These are phyloP conservation scores for Pestalotiopsis fici DNA, from an alignment of 2,329 filamentous ascomycete genomes.

Conservation along the genomic window DNA sequence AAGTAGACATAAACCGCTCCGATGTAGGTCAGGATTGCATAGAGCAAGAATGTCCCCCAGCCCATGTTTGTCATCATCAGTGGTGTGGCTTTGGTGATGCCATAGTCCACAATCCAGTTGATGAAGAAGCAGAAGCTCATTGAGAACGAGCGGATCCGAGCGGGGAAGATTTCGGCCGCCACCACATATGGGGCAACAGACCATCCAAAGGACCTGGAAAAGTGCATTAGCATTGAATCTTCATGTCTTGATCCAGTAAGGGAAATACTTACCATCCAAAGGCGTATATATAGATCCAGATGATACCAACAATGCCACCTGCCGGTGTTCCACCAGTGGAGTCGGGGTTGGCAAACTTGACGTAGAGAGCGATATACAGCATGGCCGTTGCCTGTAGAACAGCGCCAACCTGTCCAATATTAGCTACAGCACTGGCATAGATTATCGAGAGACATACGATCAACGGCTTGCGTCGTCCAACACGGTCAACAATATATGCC, in stretches of 20 bases:
- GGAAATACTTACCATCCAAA: slow-evolving; percentile 25
- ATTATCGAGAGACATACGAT: slow-evolving; percentile 11
- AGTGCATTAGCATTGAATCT: background rate
- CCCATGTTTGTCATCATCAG: slow-evolving; percentile 36
- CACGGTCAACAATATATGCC: slow-evolving; percentile 30
- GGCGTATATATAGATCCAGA: slow-evolving; percentile 33
- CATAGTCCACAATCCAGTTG: slow-evolving; percentile 34
- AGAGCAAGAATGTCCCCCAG: slow-evolving; percentile 36
- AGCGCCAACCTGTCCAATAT: slow-evolving; percentile 21
- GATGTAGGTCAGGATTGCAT: slow-evolving; percentile 33
- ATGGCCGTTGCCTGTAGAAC: slow-evolving; percentile 29
- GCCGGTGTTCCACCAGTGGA: slow-evolving; percentile 32
- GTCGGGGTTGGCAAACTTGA: slow-evolving; percentile 33
- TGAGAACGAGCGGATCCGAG: slow-evolving; percentile 29
- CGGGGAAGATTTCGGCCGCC: slow-evolving; percentile 33
- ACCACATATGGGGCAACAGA: slow-evolving; percentile 27
- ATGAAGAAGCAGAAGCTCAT: slow-evolving; percentile 29
- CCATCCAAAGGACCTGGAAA: slow-evolving; percentile 21
- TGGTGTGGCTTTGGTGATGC: slow-evolving; percentile 31
- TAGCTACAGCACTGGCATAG: background rate
- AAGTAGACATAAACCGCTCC: slow-evolving; percentile 44
- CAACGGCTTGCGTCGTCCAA: slow-evolving; percentile 30
- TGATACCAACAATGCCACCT: slow-evolving; percentile 40
- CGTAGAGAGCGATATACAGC: slow-evolving; percentile 32
- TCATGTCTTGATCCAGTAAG: slow-evolving; percentile 13